Evolutionary conservation across 129 eudicot genomes (phyloP), one percentile per base, ranked within the genome.

Genomic region (Glebionis coronaria): DNA sequence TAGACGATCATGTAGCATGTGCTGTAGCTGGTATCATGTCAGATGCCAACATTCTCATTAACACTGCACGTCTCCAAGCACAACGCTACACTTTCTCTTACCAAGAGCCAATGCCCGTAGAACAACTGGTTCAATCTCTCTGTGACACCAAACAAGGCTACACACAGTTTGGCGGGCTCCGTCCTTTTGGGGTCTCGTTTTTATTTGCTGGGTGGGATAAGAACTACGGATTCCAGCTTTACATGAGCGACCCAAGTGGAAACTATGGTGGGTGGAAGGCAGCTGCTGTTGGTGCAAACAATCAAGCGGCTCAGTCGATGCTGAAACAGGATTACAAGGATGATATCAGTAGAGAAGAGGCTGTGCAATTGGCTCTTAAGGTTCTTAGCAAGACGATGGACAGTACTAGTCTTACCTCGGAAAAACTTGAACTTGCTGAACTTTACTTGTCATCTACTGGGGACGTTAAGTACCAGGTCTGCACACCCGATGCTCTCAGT

Each of bases 161-260:
- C n/a, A n/a, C n/a, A n/a, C n/a, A n/a, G n/a, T n/a, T n/a, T n/a
- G n/a, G n/a, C n/a, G n/a, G n/a, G 58, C 88, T 87, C 47, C 90
- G 95, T 12, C 95, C 90, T 0, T 87, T 84, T 58, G 95, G 95
- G 29, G 95, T 87, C 19, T 84, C 90, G 1, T 84, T 87, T 73
- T 80, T 87, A 3, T 87, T 87, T 47, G 95, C 95, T 0, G 95
- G 95, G 3, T 82, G 95, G 95, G 95, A 87, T 52, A 87, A 87
- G 20, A 87, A 87, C 60, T 82, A 78, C 52, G 90, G 90, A 6
- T 87, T 87, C 54, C 95, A 87, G 79, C 84, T 87, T 13, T 87
- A 87, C 64, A 79, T 87, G 95, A 87, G 95, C 46, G 95, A 87
- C 76, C 95, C 95, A 0, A 87, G n/a, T n/a, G n/a, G n/a, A n/a